Percentiles rank a stretch among this genome's conserved stretches.
Conservation (phyloP, 192 early-diverging fungal species). For the Entomortierella beljakovae region DNA sequence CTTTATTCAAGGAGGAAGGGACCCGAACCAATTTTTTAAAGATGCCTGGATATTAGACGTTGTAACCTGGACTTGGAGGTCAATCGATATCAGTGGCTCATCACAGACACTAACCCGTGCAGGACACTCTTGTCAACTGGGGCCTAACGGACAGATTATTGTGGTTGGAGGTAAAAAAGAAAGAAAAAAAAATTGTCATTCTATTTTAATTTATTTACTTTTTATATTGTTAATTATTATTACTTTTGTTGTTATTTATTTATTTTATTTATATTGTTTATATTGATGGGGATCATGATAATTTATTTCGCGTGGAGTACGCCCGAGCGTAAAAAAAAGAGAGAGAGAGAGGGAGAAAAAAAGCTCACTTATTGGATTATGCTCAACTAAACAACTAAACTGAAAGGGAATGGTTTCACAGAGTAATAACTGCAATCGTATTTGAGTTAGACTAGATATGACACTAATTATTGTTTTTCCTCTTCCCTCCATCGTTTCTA, state of each 20-base stretch:
- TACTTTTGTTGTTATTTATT: background rate
- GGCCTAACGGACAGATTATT: constrained; percentile 41
- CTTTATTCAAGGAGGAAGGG: constrained; percentile 42
- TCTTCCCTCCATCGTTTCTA: background rate
- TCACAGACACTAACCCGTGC: constrained; percentile 18
- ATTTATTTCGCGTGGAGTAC: background rate
- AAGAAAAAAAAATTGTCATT: constrained; percentile 5
- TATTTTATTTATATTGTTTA: background rate
- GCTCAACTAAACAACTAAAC: background rate
- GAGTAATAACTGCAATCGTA: background rate
- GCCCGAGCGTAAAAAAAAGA: background rate
- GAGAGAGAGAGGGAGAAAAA: too few species aligned
- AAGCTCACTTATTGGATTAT: background rate
- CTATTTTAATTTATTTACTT: background rate
- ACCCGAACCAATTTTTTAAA: background rate
- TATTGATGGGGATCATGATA: background rate
- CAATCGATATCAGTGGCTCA: constrained; percentile 10
- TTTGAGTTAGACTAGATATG: background rate
- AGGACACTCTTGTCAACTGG: constrained; percentile 39
- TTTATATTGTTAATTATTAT: background rate
- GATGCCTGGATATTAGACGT: constrained; percentile 43
- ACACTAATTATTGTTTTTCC: too few species aligned
- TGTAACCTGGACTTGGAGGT: constrained; percentile 15
- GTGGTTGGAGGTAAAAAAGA: constrained; percentile 40
- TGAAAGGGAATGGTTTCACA: background rate